Percentiles rank a stretch among this genome's conserved stretches.
These are phyloP conservation scores for Pythium phragmitis DNA, from an alignment of 352 stramenopile species.

Conservation along the genomic window DNA sequence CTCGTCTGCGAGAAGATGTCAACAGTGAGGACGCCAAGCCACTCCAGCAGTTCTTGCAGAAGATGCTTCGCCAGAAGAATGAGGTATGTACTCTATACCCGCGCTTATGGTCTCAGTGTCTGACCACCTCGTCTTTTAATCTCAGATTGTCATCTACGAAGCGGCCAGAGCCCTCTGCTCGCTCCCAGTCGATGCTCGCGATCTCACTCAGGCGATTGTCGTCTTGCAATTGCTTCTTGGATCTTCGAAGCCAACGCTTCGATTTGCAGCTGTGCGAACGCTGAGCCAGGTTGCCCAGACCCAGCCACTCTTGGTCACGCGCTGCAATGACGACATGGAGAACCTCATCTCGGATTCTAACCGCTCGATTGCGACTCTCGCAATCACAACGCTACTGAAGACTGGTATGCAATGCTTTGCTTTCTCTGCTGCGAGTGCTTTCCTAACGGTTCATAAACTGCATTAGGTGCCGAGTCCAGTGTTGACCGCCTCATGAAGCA, in stretches of 20 bases:
- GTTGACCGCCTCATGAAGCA: conserved; percentile 97
- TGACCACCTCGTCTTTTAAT: neutral
- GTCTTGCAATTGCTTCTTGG: conserved; percentile 95
- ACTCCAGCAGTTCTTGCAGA: conserved; percentile 92
- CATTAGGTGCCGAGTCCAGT: conserved; percentile 89
- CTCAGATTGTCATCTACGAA: conserved; percentile 99
- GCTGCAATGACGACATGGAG: conserved; percentile 99
- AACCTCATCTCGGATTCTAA: conserved; percentile 96
- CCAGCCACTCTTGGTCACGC: conserved; percentile 94
- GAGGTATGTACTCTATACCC: conserved; percentile 45
- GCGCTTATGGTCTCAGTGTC: neutral
- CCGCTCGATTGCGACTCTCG: conserved; percentile 97
- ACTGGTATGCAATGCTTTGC: conserved; percentile 69
- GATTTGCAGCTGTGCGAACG: conserved; percentile 97
- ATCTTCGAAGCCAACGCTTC: conserved; percentile 94
- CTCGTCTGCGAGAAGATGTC: conserved; percentile 88
- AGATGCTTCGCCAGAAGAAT: conserved; percentile 96
- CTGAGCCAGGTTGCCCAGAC: conserved; percentile 91
- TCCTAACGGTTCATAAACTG: neutral
- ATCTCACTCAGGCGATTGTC: conserved; percentile 96
- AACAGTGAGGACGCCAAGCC: conserved; percentile 74
- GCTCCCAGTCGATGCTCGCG: conserved; percentile 94
- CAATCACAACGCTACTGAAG: conserved; percentile 99
- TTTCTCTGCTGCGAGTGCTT: neutral
- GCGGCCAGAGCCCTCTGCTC: conserved; percentile 95